These are phyloP conservation scores for Leptomonas pyrrhocoris DNA, from an alignment of 208 protist species.

Conservation along the genomic window DNA sequence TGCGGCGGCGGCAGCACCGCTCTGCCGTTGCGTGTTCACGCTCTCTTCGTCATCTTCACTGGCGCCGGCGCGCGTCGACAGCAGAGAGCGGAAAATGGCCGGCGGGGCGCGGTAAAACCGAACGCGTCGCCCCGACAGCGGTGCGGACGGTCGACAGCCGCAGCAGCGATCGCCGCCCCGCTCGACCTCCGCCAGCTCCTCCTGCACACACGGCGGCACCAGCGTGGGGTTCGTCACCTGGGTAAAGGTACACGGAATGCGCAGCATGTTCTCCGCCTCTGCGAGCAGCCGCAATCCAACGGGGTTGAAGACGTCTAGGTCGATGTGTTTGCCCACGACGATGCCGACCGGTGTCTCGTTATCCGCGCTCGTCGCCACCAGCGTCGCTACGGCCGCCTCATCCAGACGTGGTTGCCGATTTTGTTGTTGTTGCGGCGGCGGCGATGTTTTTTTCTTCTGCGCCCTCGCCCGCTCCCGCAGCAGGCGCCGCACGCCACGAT, in stretches of 20 bases:
- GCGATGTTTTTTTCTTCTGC: neutral
- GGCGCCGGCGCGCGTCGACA: neutral
- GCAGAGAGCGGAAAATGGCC: conserved; percentile 14
- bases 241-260: conserved; percentile 71
- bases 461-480: conserved; percentile 34
- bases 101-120: conserved; percentile 16
- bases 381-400: neutral
- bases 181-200: conserved; percentile 64
- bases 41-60: neutral
- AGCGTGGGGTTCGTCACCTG: conserved; percentile 63
- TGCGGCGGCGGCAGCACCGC: neutral
- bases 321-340: conserved; percentile 26
- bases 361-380: neutral
- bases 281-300: conserved; percentile 30
- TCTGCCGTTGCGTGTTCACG: neutral
- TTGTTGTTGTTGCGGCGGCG: neutral
- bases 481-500: conserved; percentile 48
- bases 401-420: neutral
- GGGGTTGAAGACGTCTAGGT: conserved; percentile 30
- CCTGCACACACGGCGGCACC: conserved; percentile 44
- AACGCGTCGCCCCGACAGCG: conserved; percentile 6
- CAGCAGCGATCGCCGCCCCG: conserved; percentile 9
- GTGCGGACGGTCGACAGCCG: neutral
- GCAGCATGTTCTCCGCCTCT: conserved; percentile 46
- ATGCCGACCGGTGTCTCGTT: conserved; percentile 19